A percentile compares a stretch with the other conserved stretches of the same genome.
Evolutionary conservation across 352 stramenopile genomes (phyloP).

Genomic region (Thalassiosira livingstoniorum): DNA sequence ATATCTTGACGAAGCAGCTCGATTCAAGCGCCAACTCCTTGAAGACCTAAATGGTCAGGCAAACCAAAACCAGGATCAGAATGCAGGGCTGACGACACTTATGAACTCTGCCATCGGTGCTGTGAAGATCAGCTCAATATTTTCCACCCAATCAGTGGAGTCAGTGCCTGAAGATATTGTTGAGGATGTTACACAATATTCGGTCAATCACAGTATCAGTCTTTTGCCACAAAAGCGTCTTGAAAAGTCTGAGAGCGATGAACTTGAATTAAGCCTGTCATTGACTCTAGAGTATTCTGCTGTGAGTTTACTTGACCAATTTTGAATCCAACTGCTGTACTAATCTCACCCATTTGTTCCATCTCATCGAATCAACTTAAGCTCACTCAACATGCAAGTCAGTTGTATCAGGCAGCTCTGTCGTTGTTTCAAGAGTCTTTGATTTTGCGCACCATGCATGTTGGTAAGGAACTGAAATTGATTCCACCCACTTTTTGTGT

Average conservation of each 20-base stretch:
- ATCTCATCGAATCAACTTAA: too few species aligned
- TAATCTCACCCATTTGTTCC: too few species aligned
- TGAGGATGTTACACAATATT: conserved; percentile 35
- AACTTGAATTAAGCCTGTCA: conserved; percentile 61
- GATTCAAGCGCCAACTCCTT: conserved; percentile 53
- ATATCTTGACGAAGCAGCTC: conserved; percentile 44
- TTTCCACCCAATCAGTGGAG: conserved; percentile 17
- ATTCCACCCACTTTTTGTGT: too few species aligned
- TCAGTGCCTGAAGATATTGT: conserved; percentile 40
- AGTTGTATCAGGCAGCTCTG: conserved; percentile 51
- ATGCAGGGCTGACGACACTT: conserved; percentile 20
- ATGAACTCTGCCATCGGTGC: conserved; percentile 33
- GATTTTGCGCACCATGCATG: conserved; percentile 59
- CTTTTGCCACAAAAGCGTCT: conserved; percentile 29
- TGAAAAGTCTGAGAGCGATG: conserved; percentile 39
- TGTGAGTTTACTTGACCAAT: too few species aligned
- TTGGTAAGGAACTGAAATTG: conserved; percentile 60
- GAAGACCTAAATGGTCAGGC: conserved; percentile 33
- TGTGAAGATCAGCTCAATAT: conserved; percentile 37
- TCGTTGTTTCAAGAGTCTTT: conserved; percentile 63
- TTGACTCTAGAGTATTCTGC: conserved; percentile 66
- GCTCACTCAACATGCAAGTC: conserved; percentile 55
- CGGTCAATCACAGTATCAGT: conserved; percentile 17
- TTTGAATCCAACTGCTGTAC: too few species aligned
- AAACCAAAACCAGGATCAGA: conserved; percentile 19